Evolutionary conservation across 2,329 filamentous ascomycete genomes (phyloP), one percentile per base, ranked within the genome.

Genomic region (Penicillium digitatum): DNA sequence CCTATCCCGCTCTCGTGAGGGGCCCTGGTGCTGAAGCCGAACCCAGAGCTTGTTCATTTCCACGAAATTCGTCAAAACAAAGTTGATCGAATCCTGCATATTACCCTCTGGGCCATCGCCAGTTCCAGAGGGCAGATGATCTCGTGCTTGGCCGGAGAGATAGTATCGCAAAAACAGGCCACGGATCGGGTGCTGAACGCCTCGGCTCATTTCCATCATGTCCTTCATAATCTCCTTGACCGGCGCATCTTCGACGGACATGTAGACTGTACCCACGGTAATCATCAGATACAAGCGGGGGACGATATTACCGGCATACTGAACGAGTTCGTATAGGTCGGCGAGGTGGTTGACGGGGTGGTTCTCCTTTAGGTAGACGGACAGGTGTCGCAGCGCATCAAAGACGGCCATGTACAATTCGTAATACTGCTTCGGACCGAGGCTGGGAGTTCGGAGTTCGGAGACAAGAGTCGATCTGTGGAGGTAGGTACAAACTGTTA

Each of bases 21-120:
- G 94, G 26, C 94, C 94, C 72, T 99, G 94, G 73, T 99, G 94
- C 73, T 99, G 94, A 69, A 97, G 79, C 40, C 94, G 87, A 60
- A 99, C 94, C 94, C 94, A 99, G 32, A 99, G 82, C 81, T 99
- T 99, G 78, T 99, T 99, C 94, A 99, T 99, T 77, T 99, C 94
- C 65, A 99, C 94, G 70, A 99, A 99, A 69, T 99, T 99, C 57
- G 94, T 99, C 69, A 99, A 78, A 52, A 97, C 88, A 71, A 99
- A 99, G 78, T 90, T 96, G 77, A 99, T 96, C 34, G 92, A 96
- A 76, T 99, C 94, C 73, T 95, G 90, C 46, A 97, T 79, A 68
- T 96, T 97, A 48, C 94, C 94, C 73, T 97, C 92, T 2, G 93
- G 91, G 0, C 94, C 94, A 56, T 97, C 93, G 47, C 90, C 84